phyloP scores from a whole-genome alignment of 305 asterid genomes.

The Solanum aculeatissimum region DNA sequence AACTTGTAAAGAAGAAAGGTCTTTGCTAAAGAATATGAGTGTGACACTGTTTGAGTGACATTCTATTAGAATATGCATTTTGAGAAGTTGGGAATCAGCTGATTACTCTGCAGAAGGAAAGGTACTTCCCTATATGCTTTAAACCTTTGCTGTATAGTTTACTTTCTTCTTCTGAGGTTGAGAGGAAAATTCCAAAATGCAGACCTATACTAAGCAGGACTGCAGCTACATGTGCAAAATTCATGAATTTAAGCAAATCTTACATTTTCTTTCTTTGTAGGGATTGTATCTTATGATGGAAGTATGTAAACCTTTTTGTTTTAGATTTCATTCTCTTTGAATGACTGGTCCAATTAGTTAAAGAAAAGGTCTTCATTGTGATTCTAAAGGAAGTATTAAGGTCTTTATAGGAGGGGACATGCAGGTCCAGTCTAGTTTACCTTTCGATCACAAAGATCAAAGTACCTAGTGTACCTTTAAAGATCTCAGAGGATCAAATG shows the following conservation, averaged over 20 bases:
- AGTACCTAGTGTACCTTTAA: too few species aligned
- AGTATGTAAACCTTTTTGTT: background rate
- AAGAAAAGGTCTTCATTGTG: background rate
- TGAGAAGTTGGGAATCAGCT: background rate
- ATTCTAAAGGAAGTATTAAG: too few species aligned
- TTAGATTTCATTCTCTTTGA: background rate
- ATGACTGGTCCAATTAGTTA: background rate
- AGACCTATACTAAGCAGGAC: background rate
- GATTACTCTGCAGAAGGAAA: background rate
- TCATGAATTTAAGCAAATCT: too few species aligned
- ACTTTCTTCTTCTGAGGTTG: background rate
- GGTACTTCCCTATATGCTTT: background rate
- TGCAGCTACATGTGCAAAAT: too few species aligned
- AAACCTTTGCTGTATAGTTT: background rate
- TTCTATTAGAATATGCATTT: too few species aligned
- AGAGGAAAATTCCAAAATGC: background rate
- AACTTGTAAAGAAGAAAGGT: background rate
- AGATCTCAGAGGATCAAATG: too few species aligned
- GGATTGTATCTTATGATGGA: too few species aligned
- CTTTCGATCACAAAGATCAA: too few species aligned
- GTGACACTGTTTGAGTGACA: background rate
- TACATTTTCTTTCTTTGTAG: too few species aligned
- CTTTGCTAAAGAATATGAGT: too few species aligned
- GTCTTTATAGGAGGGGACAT: too few species aligned
- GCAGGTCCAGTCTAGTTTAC: too few species aligned